Percentiles rank a stretch among this genome's conserved stretches.
Evolutionary conservation across 179 eudicot genomes (phyloP).

Genomic region (Sideroxylon spinosum): DNA sequence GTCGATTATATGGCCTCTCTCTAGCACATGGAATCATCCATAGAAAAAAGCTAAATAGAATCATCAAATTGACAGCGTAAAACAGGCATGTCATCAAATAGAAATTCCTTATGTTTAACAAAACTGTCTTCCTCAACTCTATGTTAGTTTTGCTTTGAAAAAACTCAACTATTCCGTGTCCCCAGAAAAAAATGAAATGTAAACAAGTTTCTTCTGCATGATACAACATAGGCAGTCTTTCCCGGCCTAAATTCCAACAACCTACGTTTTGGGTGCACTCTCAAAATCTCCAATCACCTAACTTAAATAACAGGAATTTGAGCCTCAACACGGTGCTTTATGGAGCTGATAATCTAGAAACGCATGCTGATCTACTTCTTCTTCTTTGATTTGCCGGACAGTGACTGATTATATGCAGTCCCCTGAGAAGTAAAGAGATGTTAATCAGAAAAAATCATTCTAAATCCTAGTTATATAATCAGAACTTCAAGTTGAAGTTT

Average conservation of each 20-base stretch:
- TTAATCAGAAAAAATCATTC: background rate
- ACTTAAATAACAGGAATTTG: conserved; percentile 30
- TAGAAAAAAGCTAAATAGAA: background rate
- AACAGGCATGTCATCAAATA: background rate
- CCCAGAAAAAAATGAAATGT: conserved; percentile 15
- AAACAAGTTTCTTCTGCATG: background rate
- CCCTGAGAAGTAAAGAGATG: conserved; percentile 38
- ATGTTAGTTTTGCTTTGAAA: conserved; percentile 12
- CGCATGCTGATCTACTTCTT: conserved; percentile 51
- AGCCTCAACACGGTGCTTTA: conserved; percentile 26
- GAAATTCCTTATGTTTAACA: background rate
- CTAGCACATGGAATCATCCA: conserved; percentile 3
- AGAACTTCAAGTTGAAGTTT: background rate
- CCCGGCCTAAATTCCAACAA: conserved; percentile 14
- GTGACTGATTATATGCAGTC: conserved; percentile 67
- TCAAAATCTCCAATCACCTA: conserved; percentile 24
- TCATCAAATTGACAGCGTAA: background rate
- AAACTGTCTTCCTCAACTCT: conserved; percentile 19
- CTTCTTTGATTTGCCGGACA: conserved; percentile 70
- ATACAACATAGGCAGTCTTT: conserved; percentile 18
- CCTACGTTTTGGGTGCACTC: background rate
- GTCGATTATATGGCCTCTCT: background rate
- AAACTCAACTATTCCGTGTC: background rate
- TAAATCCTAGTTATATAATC: background rate
- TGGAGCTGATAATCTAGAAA: conserved; percentile 11